These are phyloP conservation scores for Phytophthora citricola DNA, from an alignment of 352 stramenopile species.

Conservation along the genomic window DNA sequence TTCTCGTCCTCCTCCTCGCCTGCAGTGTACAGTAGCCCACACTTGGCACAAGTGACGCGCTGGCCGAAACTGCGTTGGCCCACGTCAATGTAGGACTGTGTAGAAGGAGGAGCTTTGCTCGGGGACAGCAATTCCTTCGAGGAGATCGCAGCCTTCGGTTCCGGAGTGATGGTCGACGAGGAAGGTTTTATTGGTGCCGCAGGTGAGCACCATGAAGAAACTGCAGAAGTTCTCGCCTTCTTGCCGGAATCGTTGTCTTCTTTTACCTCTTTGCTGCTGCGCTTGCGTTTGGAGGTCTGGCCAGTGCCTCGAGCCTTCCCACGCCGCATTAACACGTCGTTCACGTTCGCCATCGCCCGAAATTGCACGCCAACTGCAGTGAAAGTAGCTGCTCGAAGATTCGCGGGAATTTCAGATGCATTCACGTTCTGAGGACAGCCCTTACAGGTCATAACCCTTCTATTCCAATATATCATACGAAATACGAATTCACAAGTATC, in stretches of 20 bases:
- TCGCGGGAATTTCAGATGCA: conserved; percentile 5
- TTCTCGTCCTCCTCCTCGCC: conserved; percentile 80
- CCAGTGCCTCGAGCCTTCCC: conserved; percentile 12
- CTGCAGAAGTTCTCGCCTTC: conserved; percentile 19
- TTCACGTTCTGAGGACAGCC: conserved; percentile 5
- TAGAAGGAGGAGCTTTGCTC: conserved; percentile 22
- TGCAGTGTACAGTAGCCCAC: conserved; percentile 74
- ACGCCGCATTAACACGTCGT: conserved; percentile 57
- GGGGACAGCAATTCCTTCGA: conserved; percentile 12
- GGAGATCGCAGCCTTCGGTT: conserved; percentile 17
- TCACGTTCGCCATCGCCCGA: conserved; percentile 34
- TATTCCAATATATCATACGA: not conserved
- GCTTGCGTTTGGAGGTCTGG: conserved; percentile 48
- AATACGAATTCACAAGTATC: not conserved
- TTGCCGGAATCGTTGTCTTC: conserved; percentile 5
- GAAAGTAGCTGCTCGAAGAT: not conserved
- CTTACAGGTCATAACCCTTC: not conserved
- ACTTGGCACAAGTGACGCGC: conserved; percentile 62
- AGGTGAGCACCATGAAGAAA: conserved; percentile 24
- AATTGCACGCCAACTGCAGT: conserved; percentile 9
- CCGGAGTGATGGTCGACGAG: conserved; percentile 30
- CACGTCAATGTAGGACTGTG: conserved; percentile 79
- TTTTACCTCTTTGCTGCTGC: conserved; percentile 2
- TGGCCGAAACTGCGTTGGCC: conserved; percentile 77
- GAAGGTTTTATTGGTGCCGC: conserved; percentile 18